Evolutionary conservation across 108 stramenopile genomes (phyloP).

Genomic region (Nitzschia sp.): DNA sequence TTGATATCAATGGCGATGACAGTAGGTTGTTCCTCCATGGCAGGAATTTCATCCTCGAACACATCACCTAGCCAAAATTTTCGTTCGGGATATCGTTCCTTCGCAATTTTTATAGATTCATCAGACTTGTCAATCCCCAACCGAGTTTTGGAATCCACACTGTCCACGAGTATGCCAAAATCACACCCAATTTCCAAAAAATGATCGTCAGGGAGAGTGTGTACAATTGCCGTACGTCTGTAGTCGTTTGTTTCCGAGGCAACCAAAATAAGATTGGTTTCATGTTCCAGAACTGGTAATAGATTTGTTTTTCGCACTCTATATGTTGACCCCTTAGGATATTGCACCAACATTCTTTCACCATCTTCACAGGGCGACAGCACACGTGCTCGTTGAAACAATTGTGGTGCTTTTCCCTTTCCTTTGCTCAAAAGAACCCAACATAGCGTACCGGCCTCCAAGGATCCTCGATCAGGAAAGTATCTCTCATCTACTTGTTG

Average conservation of each 20-base stretch:
- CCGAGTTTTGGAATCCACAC: conserved; percentile 32
- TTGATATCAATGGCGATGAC: conserved; percentile 85
- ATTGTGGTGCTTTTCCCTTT: conserved; percentile 22
- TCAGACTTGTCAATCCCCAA: conserved; percentile 75
- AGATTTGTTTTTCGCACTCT: conserved; percentile 53
- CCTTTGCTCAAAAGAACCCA: conserved; percentile 66
- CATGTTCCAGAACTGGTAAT: conserved; percentile 57
- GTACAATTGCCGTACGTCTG: conserved; percentile 56
- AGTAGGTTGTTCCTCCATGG: background rate
- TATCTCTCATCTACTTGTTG: conserved; percentile 18
- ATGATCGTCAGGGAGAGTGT: conserved; percentile 56
- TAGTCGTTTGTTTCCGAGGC: conserved; percentile 72
- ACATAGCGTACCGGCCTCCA: conserved; percentile 39
- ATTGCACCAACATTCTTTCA: conserved; percentile 57
- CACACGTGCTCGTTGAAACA: conserved; percentile 26
- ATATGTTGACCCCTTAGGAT: conserved; percentile 77
- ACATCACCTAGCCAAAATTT: conserved; percentile 49
- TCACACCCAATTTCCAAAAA: conserved; percentile 83
- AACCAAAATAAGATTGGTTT: conserved; percentile 47
- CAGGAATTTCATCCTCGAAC: conserved; percentile 18
- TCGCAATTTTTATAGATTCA: conserved; percentile 63
- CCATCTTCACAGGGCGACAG: conserved; percentile 4
- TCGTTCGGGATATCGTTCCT: conserved; percentile 56
- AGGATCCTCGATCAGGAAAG: conserved; percentile 5
- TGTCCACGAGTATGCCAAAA: conserved; percentile 68